Base-by-base conservation (phyloP, 2,329 filamentous ascomycete genomes). In the Monilinia fructigena region DNA sequence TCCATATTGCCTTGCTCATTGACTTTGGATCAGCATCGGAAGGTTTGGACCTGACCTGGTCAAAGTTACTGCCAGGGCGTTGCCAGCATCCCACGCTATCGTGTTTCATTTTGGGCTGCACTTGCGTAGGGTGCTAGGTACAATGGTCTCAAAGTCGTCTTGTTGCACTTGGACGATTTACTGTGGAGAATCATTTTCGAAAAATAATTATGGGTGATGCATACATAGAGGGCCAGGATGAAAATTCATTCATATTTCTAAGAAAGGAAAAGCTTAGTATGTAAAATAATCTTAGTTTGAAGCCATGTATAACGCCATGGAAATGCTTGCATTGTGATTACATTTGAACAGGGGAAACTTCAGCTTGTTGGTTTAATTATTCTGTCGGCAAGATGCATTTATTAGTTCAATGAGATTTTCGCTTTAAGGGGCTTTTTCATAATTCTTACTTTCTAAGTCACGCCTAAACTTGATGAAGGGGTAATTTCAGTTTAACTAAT, bases 51-150 rank as follows among this genome's bases (percentile, higher is more conserved):
- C 58, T 60, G 65, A 61, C 52, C 48, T 55, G 59, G 68, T 50
- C 52, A 58, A 68, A 64, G 61, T 55, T 35, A 68, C 66, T 65
- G 55, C 55, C 63, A 61, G 55, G 55, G 65, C 55, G 66, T 68
- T 66, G 68, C 72, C 74, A 69, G 73, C 67, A 70, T 70, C 67
- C 73, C 73, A 74, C 73, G 72, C 73, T 74, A 74, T 74, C 68
- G 70, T 74, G 73, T 75, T 75, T 75, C 72, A 74, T 73, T 73
- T 68, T 70, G 59, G 70, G 69, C 71, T 60, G 45, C 58, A 60
- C 45, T 50, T 38, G 58, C 58, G 58, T 60, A 60, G 58, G 58
- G 45, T 50, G 28, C 47, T 55, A 65, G 63, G 63, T 61, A 65
- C 63, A 60, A 60, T 61, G 26, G 47, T 55, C 42, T 58, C 63